phyloP scores from a whole-genome alignment of 768 basidiomycete species.

The Mycena filopes region DNA sequence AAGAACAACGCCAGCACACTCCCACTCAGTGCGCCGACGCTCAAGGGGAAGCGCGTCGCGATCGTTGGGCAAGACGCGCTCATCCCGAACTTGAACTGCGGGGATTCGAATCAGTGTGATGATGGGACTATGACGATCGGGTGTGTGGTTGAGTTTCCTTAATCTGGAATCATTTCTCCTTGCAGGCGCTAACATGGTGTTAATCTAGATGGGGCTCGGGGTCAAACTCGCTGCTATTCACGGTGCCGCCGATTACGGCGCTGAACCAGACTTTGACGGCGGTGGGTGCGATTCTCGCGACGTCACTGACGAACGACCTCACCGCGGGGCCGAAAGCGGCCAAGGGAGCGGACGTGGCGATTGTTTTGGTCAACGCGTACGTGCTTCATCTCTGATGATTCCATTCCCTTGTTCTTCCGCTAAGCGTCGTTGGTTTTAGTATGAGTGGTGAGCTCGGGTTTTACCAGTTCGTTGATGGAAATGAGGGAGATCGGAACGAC shows the following conservation, averaged over 20 bases:
- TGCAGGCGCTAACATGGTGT: too few species aligned
- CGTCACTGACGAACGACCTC: conserved; percentile 57
- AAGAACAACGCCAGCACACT: conserved; percentile 66
- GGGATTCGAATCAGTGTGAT: conserved; percentile 63
- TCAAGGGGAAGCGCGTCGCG: conserved; percentile 63
- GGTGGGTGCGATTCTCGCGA: conserved; percentile 51
- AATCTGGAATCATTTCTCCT: too few species aligned
- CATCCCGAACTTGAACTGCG: conserved; percentile 58
- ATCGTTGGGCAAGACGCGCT: conserved; percentile 69
- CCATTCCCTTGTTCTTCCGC: conserved; percentile 7
- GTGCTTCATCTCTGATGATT: conserved; percentile 35
- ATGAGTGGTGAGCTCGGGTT: conserved; percentile 64
- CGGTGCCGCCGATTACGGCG: conserved; percentile 60
- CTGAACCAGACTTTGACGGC: conserved; percentile 51
- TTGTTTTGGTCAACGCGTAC: conserved; percentile 70
- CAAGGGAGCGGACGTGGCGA: conserved; percentile 61
- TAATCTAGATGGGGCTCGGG: conserved; percentile 60
- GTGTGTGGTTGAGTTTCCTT: conserved; percentile 47
- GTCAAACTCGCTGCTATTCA: conserved; percentile 56
- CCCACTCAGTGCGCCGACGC: conserved; percentile 56
- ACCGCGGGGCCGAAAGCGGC: conserved; percentile 52
- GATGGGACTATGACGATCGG: conserved; percentile 72
- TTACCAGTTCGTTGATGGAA: conserved; percentile 71
- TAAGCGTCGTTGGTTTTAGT: conserved; percentile 47
- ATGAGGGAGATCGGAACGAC: conserved; percentile 69